Evolutionary conservation across 2,329 filamentous ascomycete genomes (phyloP).

Genomic region (Cephalotrichum gorgonifer): DNA sequence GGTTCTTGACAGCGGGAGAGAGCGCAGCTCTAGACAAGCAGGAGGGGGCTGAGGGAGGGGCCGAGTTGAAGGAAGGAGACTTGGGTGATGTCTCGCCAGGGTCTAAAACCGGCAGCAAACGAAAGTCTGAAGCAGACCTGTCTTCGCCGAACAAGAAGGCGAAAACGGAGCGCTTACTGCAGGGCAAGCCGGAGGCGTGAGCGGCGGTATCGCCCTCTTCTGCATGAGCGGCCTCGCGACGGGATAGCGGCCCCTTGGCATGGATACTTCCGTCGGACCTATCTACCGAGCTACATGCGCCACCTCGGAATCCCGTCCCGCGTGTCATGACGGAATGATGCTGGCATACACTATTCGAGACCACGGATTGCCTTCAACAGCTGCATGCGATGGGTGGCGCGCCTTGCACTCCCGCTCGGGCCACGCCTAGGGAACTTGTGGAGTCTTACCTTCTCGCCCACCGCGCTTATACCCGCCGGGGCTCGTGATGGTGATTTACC

Average conservation of each 20-base stretch:
- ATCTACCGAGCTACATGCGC: too few relatives aligned
- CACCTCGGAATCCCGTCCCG: background rate
- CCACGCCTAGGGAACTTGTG: background rate
- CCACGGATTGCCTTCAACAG: background rate
- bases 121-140: slow-evolving; percentile 45
- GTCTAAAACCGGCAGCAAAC: slow-evolving; percentile 38
- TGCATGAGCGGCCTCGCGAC: background rate
- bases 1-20: slow-evolving; percentile 94
- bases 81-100: slow-evolving; percentile 11
- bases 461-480: background rate
- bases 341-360: background rate
- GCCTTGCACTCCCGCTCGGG: background rate
- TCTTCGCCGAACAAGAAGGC: slow-evolving; percentile 45
- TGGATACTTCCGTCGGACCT: too few relatives aligned
- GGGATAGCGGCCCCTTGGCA: background rate
- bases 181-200: slow-evolving; percentile 1
- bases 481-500: background rate
- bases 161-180: slow-evolving; percentile 31
- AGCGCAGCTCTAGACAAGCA: slow-evolving; percentile 71
- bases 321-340: background rate
- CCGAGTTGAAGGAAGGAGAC: slow-evolving; percentile 22
- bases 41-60: slow-evolving; percentile 21
- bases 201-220: background rate
- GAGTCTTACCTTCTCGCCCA: background rate
- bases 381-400: background rate